Evolutionary conservation across 2,329 filamentous ascomycete genomes (phyloP).

Genomic region (Orbilia blumenaviensis): DNA sequence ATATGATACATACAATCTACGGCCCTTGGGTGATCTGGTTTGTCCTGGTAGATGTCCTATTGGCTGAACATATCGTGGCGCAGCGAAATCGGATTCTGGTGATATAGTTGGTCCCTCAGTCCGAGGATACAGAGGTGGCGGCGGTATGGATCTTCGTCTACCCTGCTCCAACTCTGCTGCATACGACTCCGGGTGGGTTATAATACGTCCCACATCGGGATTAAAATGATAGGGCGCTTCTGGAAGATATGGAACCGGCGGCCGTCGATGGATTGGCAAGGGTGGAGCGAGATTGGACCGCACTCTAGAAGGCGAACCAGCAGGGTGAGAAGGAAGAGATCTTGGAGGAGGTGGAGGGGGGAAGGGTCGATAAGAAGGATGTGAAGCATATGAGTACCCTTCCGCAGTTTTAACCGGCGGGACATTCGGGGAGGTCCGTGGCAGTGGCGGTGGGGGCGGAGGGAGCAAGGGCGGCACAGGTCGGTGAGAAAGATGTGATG

Average conservation of each 20-base stretch:
- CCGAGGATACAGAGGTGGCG: constrained; percentile 42
- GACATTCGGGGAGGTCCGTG: constrained; percentile 50
- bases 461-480: constrained; percentile 51
- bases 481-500: constrained; percentile 51
- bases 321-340: constrained; percentile 35
- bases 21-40: constrained; percentile 43
- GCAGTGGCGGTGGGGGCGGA: constrained; percentile 51
- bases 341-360: constrained; percentile 47
- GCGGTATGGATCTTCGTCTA: constrained; percentile 42
- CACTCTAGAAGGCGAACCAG: constrained; percentile 37
- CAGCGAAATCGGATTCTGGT: constrained; percentile 49
- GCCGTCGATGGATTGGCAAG: constrained; percentile 48
- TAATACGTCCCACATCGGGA: constrained; percentile 51
- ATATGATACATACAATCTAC: constrained; percentile 38
- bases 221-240: constrained; percentile 36
- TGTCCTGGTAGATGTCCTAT: constrained; percentile 47
- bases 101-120: constrained; percentile 29
- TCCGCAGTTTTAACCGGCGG: constrained; percentile 52
- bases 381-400: constrained; percentile 49
- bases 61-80: constrained; percentile 50
- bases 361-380: constrained; percentile 50
- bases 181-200: constrained; percentile 38
- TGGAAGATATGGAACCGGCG: constrained; percentile 36
- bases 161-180: constrained; percentile 50
- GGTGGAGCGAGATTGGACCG: constrained; percentile 44